Base-by-base conservation (phyloP, 805 yeast species). In the Kodamaea fukazawae region DNA sequence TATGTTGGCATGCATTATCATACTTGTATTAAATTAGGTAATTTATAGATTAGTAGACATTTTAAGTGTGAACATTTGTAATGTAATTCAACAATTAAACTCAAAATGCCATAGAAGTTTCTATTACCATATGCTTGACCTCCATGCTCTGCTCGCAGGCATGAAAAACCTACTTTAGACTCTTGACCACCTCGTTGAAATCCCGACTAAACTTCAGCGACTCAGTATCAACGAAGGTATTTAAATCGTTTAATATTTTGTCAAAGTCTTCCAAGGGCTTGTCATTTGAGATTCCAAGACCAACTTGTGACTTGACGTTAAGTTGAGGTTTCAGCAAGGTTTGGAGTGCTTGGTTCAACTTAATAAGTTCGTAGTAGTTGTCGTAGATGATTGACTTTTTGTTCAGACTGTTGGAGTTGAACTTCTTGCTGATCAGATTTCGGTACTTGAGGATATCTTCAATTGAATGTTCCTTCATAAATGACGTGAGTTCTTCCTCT, bases 331-430 rank as follows among this genome's bases (percentile, higher is more conserved):
- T 33, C 26, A 42, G 37, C 4, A 47, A 25, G n/a, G 35, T 43
- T 17, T 17, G 49, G 40, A 83, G 59, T 3, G 81, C 73, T 34
- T 79, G 76, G 49, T 79, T 81, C 43, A 83, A 73, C 50, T 81
- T 80, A 52, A 83, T 81, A 47, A 83, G 62, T 45, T 83, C 90
- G 55, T 79, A 81, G 65, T 83, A 83, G 52, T 83, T 83, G 57
- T 83, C 86, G 58, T 83, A 83, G 8, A 83, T 80, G 30, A 83
- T 81, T 20, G 84, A 76, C 50, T 83, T 83, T 46, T 81, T 81
- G 33, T 76, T 79, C 50, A 78, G 73, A 44, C 78, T 80, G 37
- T 74, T 78, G 11, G 75, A 57, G 42, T 75, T 76, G 41, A 79
- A 61, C 37, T 68, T 65, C 22, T 66, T 66, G 16, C 71, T 67